Percentiles rank a stretch among this genome's conserved stretches.
These are phyloP conservation scores for Cladosporium sp. DNA, from an alignment of 2,329 filamentous ascomycete genomes.

Conservation along the genomic window DNA sequence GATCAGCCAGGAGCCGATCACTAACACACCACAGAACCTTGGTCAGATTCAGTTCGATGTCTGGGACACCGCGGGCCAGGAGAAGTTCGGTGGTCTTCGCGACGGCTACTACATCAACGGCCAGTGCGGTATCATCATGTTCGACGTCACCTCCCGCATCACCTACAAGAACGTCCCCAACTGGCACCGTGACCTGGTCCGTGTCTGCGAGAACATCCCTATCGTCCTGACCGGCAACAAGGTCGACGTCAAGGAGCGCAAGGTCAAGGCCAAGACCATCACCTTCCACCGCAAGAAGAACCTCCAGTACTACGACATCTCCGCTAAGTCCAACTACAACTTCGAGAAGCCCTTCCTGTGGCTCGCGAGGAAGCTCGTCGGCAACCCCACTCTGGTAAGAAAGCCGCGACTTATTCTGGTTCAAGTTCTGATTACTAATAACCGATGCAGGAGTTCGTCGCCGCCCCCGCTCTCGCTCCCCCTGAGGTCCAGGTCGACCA, in stretches of 20 bases:
- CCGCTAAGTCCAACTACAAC: slow-evolving; percentile 99
- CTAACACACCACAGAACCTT: slow-evolving; percentile 62
- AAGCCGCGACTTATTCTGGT: background rate
- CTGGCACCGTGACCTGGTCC: slow-evolving; percentile 99
- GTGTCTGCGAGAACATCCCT: slow-evolving; percentile 98
- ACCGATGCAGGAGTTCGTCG: slow-evolving; percentile 78
- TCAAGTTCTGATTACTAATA: slow-evolving; percentile 24
- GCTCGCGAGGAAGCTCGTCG: slow-evolving; percentile 97
- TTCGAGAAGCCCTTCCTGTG: slow-evolving; percentile 99
- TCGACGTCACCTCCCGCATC: slow-evolving; percentile 98
- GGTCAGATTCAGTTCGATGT: slow-evolving; percentile 98
- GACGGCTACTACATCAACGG: slow-evolving; percentile 99
- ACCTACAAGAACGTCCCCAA: slow-evolving; percentile 99
- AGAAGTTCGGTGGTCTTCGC: slow-evolving; percentile 99
- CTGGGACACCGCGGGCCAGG: slow-evolving; percentile 98
- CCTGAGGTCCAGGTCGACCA: slow-evolving; percentile 88
- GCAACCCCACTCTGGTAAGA: slow-evolving; percentile 79
- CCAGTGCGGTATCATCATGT: slow-evolving; percentile 99
- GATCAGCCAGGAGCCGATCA: slow-evolving; percentile 17
- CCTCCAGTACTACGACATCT: slow-evolving; percentile 99
- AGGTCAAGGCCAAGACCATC: slow-evolving; percentile 99
- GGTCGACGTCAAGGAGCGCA: slow-evolving; percentile 99
- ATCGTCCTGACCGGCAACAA: slow-evolving; percentile 99
- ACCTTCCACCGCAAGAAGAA: slow-evolving; percentile 99
- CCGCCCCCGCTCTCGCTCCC: slow-evolving; percentile 88